Percentiles rank a stretch among this genome's conserved stretches.
Conservation (phyloP, 2,329 filamentous ascomycete genomes). For the Nakataea oryzae region DNA sequence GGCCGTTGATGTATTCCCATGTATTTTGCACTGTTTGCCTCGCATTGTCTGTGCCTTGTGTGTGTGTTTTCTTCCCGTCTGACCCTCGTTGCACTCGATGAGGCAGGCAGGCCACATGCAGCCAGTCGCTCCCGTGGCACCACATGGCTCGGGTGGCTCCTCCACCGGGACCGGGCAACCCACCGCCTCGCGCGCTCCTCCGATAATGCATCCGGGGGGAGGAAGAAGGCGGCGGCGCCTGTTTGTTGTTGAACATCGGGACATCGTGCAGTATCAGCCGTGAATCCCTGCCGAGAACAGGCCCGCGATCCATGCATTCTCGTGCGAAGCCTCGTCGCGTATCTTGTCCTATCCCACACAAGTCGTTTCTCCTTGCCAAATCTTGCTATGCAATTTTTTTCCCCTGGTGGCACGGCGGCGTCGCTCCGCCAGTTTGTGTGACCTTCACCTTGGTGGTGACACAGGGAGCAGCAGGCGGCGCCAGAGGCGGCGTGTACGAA, state of each 20-base stretch:
- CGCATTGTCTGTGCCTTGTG: background rate
- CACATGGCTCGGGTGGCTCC: background rate
- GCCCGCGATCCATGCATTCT: too few relatives aligned
- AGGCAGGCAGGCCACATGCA: background rate
- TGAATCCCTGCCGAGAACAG: background rate
- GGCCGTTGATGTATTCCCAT: too few relatives aligned
- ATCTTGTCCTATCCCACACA: background rate
- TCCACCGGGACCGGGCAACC: too few relatives aligned
- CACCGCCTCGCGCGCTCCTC: background rate
- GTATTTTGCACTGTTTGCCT: background rate
- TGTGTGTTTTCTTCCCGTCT: too few relatives aligned
- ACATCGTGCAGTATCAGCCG: background rate
- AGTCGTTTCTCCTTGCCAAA: background rate
- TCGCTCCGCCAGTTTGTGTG: background rate
- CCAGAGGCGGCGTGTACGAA: too few relatives aligned
- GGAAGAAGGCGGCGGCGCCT: background rate
- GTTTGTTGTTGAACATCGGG: background rate
- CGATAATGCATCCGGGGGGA: background rate
- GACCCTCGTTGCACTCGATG: background rate
- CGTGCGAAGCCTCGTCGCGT: background rate
- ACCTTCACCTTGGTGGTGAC: background rate
- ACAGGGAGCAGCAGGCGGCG: background rate
- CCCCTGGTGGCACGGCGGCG: background rate
- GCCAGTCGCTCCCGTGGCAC: background rate
- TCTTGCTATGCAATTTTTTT: background rate